Evolutionary conservation across 345 rosid species (phyloP).

Genomic region (Capsella bursapastoris): DNA sequence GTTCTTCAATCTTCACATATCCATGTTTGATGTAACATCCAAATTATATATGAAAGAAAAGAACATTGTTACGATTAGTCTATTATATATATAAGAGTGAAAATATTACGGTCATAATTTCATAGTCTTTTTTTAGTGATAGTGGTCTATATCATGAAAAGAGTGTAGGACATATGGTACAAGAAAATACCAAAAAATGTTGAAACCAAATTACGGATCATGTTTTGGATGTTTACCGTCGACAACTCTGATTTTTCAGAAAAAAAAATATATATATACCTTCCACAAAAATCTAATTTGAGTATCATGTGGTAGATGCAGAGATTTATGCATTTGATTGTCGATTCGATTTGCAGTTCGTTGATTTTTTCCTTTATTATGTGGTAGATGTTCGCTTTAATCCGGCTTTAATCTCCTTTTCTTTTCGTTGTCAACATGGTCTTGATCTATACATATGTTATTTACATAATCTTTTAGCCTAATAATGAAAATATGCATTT

Average conservation of each 20-base stretch:
- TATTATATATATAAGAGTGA: neutral
- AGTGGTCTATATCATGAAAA: constrained; percentile 32
- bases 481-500: neutral
- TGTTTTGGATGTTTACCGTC: constrained; percentile 16
- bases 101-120: neutral
- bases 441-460: neutral
- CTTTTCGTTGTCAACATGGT: neutral
- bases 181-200: constrained; percentile 27
- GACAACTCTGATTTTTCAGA: neutral
- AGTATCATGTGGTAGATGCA: constrained; percentile 28
- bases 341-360: neutral
- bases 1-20: neutral
- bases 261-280: neutral
- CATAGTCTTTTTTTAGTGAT: neutral
- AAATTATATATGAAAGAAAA: too few species aligned
- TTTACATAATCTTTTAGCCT: neutral
- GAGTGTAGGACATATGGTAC: constrained; percentile 31
- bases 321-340: constrained; percentile 8
- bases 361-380: constrained; percentile 12
- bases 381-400: constrained; percentile 13
- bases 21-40: constrained; percentile 9
- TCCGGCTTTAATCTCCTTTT: neutral
- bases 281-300: neutral
- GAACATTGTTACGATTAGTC: too few species aligned
- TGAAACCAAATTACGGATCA: constrained; percentile 29